Evolutionary conservation across 768 basidiomycete species (phyloP), one percentile per base, ranked within the genome.

Genomic region (Boletus speciosus): DNA sequence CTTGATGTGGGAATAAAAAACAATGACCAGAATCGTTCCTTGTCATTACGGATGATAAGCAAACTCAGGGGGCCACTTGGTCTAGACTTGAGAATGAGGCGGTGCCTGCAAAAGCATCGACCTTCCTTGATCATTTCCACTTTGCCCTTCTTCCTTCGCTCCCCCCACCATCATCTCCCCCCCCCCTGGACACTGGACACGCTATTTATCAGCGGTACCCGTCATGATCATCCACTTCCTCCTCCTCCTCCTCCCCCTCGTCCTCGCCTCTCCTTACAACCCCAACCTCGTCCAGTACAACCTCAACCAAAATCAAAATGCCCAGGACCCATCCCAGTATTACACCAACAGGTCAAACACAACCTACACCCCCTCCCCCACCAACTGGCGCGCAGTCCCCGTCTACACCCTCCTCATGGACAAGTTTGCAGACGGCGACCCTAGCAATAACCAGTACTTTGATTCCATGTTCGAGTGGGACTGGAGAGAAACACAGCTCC

Each of bases 401-500:
- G 78, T 84, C 47, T 93, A 93, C 66, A 90, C 87, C 40, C 63
- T 93, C 62, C 84, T 96, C 47, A 71, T 94, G 60, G 94, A 97
- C 80, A 96, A 96, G 73, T 96, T 91, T 66, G 92, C 92, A 14
- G 93, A 96, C 62, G 94, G 94, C 1, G 89, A 93, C 67, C 94
- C 94, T 3, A 73, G 83, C 41, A 97, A 96, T 66, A 94, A 97
- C 69, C 90, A 96, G 75, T 95, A 76, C 70, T 97, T 93, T 66
- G 77, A 76, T 27, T 83, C 90, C 23, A 77, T 80, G 67, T 92
- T 76, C 70, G 94, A 97, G 69, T 82, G 78, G 65, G 94, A 96
- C 74, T 86, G 84, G 75, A 78, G 87, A 56, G 94, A 96, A 71
- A 92, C 91, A 1, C 90, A 95, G 64, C 79, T 96, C 16, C 85